A percentile compares a stretch with the other conserved stretches of the same genome.
These are phyloP conservation scores for Keithomyces neogunnii DNA, from an alignment of 2,329 filamentous ascomycete genomes.

Conservation along the genomic window DNA sequence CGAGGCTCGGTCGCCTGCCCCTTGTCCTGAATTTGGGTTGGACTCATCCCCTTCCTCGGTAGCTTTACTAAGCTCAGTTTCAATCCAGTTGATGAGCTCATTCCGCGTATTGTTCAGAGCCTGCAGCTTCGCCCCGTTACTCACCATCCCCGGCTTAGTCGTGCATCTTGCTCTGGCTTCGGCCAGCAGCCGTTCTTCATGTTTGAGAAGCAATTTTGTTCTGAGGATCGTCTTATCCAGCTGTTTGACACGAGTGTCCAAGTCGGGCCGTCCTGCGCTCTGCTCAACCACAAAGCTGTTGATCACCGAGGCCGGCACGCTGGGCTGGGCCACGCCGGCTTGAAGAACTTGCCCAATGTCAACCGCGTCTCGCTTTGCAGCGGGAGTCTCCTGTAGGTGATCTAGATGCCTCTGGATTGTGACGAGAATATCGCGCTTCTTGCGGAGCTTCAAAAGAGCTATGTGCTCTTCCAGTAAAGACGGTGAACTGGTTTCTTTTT, in stretches of 20 bases:
- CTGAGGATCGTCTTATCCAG: slow-evolving; percentile 51
- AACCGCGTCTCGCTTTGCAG: slow-evolving; percentile 41
- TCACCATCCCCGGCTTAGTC: slow-evolving; percentile 26
- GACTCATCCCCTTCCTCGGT: slow-evolving; percentile 25
- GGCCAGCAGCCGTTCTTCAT: slow-evolving; percentile 46
- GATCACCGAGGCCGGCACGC: slow-evolving; percentile 43
- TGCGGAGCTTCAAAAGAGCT: slow-evolving; percentile 39
- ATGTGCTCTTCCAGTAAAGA: slow-evolving; percentile 41
- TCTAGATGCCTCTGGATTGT: slow-evolving; percentile 44
- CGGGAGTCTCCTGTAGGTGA: slow-evolving; percentile 41
- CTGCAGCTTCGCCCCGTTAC: slow-evolving; percentile 33
- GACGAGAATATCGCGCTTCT: slow-evolving; percentile 41
- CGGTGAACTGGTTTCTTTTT: slow-evolving; percentile 8
- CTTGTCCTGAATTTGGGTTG: slow-evolving; percentile 11
- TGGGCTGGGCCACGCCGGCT: slow-evolving; percentile 34
- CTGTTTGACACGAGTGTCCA: slow-evolving; percentile 39
- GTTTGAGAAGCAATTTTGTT: slow-evolving; percentile 47
- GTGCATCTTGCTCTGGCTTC: slow-evolving; percentile 33
- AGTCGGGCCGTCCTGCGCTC: slow-evolving; percentile 27
- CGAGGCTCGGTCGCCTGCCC: slow-evolving; percentile 14
- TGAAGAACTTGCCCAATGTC: slow-evolving; percentile 39
- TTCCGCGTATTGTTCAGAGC: slow-evolving; percentile 49
- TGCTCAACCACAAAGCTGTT: slow-evolving; percentile 38
- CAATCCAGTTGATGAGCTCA: slow-evolving; percentile 58
- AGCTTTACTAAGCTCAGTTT: slow-evolving; percentile 49